Evolutionary conservation across 257 asterid genomes (phyloP).

Genomic region (Echites panduratus): DNA sequence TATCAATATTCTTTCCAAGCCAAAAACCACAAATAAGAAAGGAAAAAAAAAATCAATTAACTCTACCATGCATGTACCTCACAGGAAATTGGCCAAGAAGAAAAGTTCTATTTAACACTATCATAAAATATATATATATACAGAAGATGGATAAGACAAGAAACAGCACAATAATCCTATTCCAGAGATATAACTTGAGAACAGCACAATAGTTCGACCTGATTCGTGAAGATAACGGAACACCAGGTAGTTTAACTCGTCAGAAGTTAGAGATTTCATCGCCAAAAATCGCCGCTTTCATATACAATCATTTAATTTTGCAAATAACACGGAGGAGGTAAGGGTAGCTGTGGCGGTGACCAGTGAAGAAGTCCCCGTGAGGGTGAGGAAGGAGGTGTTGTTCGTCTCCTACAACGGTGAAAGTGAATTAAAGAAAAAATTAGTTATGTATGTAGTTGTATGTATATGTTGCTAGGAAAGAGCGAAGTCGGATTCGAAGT

Average conservation of each 20-base stretch:
- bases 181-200: background rate
- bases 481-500: background rate
- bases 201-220: slow-evolving; percentile 30
- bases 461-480: too few relatives aligned
- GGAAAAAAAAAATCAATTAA: background rate
- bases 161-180: background rate
- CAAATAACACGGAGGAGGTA: background rate
- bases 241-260: slow-evolving; percentile 76
- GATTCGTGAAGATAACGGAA: slow-evolving; percentile 93
- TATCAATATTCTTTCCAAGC: background rate
- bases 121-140: background rate
- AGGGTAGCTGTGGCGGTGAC: background rate
- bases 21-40: background rate
- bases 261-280: slow-evolving; percentile 58
- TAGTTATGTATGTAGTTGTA: too few relatives aligned
- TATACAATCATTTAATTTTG: background rate
- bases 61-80: background rate
- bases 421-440: too few relatives aligned
- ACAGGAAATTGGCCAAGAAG: background rate
- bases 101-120: background rate
- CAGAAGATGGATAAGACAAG: background rate
- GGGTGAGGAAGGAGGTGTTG: background rate
- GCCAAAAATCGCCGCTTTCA: background rate
- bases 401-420: background rate
- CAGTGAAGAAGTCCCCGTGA: background rate